Percentiles rank a stretch among this genome's conserved stretches.
These are phyloP conservation scores for Suillus bovinus DNA, from an alignment of 768 basidiomycete species.

Conservation along the genomic window DNA sequence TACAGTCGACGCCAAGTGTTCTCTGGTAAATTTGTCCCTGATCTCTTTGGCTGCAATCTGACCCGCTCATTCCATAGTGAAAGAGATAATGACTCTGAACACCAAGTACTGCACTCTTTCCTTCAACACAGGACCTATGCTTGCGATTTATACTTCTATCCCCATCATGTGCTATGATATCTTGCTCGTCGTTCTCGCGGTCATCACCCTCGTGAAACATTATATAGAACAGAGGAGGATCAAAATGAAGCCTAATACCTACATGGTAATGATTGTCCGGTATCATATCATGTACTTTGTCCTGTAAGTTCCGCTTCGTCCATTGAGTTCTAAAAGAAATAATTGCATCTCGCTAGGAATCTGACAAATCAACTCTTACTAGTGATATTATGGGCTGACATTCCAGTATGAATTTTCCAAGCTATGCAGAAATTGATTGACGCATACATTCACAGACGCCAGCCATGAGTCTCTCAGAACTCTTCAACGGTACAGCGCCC, in stretches of 20 bases:
- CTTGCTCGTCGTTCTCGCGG: background rate
- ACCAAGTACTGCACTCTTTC: background rate
- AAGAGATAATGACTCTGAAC: background rate
- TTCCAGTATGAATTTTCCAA: background rate
- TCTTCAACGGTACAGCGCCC: background rate
- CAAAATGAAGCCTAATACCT: conserved; percentile 1
- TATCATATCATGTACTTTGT: conserved; percentile 1
- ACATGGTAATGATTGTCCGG: background rate
- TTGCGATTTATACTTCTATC: background rate
- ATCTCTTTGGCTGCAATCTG: background rate
- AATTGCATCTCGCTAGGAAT: background rate
- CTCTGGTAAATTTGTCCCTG: background rate
- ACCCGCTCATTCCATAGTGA: background rate
- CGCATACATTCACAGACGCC: background rate
- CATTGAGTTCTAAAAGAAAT: background rate
- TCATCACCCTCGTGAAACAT: background rate
- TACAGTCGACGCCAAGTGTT: background rate
- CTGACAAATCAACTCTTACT: conserved; percentile 1
- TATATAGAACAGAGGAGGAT: background rate
- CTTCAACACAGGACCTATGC: background rate
- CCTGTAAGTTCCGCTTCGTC: background rate
- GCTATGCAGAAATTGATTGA: background rate
- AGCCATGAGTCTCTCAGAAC: background rate
- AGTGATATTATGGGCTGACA: background rate
- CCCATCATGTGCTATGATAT: conserved; percentile 1